Percentiles rank a stretch among this genome's conserved stretches.
These are phyloP conservation scores for Cryptosporidium xiaoi DNA, from an alignment of 169 alveolate species.

Conservation along the genomic window DNA sequence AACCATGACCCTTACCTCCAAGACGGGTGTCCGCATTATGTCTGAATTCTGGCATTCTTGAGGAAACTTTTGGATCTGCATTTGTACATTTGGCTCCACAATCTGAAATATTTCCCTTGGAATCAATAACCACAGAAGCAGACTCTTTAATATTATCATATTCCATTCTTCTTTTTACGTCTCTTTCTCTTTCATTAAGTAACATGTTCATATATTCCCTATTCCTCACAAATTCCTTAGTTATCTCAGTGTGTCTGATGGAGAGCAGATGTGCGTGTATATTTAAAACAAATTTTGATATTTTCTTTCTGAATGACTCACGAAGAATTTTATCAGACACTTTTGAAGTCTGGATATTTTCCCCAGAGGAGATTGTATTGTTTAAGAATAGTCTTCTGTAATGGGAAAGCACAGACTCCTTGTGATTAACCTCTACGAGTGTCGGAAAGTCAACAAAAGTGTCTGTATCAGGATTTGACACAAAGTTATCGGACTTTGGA, in stretches of 20 bases:
- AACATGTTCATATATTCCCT: constrained; percentile 8
- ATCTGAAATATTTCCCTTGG: background rate
- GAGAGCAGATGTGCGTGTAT: constrained; percentile 22
- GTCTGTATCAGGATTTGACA: constrained; percentile 47
- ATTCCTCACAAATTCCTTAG: constrained; percentile 29
- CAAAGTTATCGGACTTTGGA: background rate
- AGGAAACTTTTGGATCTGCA: no score
- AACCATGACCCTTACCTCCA: no score
- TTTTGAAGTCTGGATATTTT: background rate
- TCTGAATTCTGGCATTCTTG: no score
- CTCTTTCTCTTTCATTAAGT: background rate
- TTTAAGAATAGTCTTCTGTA: no score
- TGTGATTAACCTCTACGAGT: background rate
- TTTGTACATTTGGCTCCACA: no score
- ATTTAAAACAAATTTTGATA: background rate
- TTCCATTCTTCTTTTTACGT: constrained; percentile 1
- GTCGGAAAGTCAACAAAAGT: constrained; percentile 54
- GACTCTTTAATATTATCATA: background rate
- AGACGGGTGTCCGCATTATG: no score
- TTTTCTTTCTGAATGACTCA: background rate
- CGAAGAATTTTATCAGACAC: background rate
- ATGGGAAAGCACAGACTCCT: background rate
- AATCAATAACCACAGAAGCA: no score
- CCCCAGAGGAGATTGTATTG: background rate
- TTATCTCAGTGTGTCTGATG: constrained; percentile 18